Evolutionary conservation across 805 yeast genomes (phyloP).

Genomic region (Lipomyces starkeyi): DNA sequence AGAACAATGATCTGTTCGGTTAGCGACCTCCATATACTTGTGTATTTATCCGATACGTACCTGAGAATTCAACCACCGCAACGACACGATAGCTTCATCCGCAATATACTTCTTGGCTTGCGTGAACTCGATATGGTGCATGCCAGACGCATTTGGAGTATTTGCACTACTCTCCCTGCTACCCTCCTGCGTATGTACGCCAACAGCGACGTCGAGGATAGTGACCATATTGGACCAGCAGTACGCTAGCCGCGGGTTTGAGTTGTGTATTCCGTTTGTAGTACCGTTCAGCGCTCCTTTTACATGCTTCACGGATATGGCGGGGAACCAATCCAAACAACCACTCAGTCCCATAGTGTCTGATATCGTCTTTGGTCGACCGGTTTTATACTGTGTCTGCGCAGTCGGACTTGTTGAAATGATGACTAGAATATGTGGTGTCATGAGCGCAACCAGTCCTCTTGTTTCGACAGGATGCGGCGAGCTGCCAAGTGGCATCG

Average conservation of each 20-base stretch:
- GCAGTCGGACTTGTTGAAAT: conserved; percentile 60
- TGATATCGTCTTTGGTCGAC: conserved; percentile 53
- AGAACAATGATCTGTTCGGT: conserved; percentile 47
- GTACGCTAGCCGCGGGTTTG: conserved; percentile 62
- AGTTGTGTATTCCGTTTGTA: conserved; percentile 33
- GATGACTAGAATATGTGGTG: conserved; percentile 56
- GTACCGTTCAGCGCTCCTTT: neutral
- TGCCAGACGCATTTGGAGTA: conserved; percentile 39
- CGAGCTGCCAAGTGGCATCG: conserved; percentile 66
- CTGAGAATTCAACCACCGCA: conserved; percentile 61
- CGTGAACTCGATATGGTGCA: conserved; percentile 46
- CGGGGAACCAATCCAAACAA: conserved; percentile 70
- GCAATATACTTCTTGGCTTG: conserved; percentile 53
- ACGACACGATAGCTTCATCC: conserved; percentile 57
- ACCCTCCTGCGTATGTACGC: neutral
- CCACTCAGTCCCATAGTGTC: conserved; percentile 48
- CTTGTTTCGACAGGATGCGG: conserved; percentile 60
- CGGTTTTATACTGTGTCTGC: conserved; percentile 60
- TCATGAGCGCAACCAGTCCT: conserved; percentile 66
- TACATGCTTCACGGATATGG: conserved; percentile 44
- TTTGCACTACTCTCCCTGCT: conserved; percentile 44
- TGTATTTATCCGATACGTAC: conserved; percentile 28
- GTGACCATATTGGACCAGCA: conserved; percentile 70
- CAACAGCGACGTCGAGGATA: conserved; percentile 54
- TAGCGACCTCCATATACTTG: conserved; percentile 7